phyloP scores from a whole-genome alignment of 495 filamentous ascomycete genomes.

The Penicillium roqueforti region DNA sequence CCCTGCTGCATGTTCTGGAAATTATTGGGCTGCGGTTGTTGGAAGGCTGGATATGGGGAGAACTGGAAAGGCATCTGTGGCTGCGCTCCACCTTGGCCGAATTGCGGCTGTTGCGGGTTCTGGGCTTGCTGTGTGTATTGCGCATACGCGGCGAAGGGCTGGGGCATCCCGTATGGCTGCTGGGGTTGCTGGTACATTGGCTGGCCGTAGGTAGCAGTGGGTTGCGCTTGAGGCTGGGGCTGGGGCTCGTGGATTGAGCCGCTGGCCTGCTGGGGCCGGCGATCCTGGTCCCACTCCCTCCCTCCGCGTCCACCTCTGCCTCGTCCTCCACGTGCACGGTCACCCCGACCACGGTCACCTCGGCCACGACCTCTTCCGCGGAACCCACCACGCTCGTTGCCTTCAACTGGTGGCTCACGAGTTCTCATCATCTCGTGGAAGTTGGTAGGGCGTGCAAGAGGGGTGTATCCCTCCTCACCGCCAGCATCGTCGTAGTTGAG shows the following conservation, averaged over 20 bases:
- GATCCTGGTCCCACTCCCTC: slow-evolving; percentile 42
- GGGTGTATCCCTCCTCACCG: slow-evolving; percentile 56
- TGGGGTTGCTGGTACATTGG: slow-evolving; percentile 25
- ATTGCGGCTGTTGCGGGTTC: slow-evolving; percentile 5
- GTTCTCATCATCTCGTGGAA: slow-evolving; percentile 50
- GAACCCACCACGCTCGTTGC: slow-evolving; percentile 29
- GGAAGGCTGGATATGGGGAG: slow-evolving; percentile 28
- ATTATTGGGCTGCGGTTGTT: slow-evolving; percentile 28
- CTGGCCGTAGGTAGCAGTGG: slow-evolving; percentile 23
- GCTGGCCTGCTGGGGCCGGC: slow-evolving; percentile 27
- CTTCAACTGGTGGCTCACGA: slow-evolving; percentile 48
- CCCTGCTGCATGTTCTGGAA: slow-evolving; percentile 43
- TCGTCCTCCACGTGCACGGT: slow-evolving; percentile 45
- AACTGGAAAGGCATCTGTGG: slow-evolving; percentile 40
- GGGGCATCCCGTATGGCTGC: slow-evolving; percentile 27
- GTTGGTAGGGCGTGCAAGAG: slow-evolving; percentile 60
- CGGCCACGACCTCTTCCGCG: slow-evolving; percentile 40
- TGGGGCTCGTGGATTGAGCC: slow-evolving; percentile 12
- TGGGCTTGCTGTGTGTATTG: slow-evolving; percentile 23
- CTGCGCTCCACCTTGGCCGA: slow-evolving; percentile 1
- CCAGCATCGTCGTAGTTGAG: slow-evolving; percentile 56
- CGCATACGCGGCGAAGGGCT: slow-evolving; percentile 30
- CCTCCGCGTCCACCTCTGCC: slow-evolving; percentile 48
- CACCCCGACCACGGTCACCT: slow-evolving; percentile 42
- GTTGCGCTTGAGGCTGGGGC: slow-evolving; percentile 15